phyloP scores from a whole-genome alignment of 441 rosid genomes.

The Rhodomyrtus psidioides region DNA sequence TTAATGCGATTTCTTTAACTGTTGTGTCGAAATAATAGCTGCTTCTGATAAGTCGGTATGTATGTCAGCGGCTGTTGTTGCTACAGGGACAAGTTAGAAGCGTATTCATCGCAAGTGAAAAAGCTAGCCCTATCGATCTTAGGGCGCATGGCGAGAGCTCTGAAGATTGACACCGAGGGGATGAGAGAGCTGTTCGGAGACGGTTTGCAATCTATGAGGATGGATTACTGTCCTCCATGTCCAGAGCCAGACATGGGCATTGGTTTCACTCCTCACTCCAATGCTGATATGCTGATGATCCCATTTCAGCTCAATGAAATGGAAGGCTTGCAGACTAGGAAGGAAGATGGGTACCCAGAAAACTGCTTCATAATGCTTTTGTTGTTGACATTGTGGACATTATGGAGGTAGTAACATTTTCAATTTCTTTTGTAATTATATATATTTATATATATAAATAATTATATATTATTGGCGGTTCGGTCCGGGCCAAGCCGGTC shows the following conservation, averaged over 20 bases:
- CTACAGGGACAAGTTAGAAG: constrained; percentile 19
- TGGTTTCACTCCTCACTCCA: constrained; percentile 39
- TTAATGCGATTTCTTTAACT: background rate
- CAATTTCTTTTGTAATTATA: too few species aligned
- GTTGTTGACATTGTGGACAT: constrained; percentile 31
- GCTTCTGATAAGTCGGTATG: background rate
- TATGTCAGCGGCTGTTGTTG: background rate
- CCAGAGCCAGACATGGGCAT: constrained; percentile 32
- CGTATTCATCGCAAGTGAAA: constrained; percentile 8
- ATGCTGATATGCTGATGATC: constrained; percentile 28
- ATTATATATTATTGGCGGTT: too few species aligned
- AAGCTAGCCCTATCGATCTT: constrained; percentile 9
- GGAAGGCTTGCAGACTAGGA: constrained; percentile 31
- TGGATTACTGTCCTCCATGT: constrained; percentile 42
- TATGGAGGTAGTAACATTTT: constrained; percentile 22
- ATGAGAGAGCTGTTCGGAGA: too few species aligned
- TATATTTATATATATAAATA: too few species aligned
- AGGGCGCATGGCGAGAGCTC: constrained; percentile 16
- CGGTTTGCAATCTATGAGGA: too few species aligned
- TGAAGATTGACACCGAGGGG: constrained; percentile 17
- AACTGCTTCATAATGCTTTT: constrained; percentile 29
- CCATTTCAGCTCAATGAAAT: constrained; percentile 25
- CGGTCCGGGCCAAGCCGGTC: too few species aligned
- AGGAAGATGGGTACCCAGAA: constrained; percentile 27
- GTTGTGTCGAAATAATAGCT: background rate